phyloP scores from a whole-genome alignment of 2,329 filamentous ascomycete genomes.

The Neopestalotiopsis sp. region DNA sequence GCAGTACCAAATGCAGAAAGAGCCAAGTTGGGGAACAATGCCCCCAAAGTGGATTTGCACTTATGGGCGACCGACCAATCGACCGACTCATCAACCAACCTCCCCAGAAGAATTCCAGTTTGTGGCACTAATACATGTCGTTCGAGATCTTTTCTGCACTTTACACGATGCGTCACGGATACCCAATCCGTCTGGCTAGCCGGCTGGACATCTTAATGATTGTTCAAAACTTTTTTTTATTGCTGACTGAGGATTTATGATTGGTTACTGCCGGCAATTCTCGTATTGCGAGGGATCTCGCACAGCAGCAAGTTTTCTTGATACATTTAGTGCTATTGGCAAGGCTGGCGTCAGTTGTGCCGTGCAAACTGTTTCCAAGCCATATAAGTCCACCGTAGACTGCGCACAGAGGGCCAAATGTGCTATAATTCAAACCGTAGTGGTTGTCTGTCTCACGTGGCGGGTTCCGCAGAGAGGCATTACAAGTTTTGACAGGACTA shows the following conservation, averaged over 20 bases:
- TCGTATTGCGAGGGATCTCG: not conserved
- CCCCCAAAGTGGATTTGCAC: not conserved
- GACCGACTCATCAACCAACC: not conserved
- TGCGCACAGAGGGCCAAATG: not conserved
- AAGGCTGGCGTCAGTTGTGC: not conserved
- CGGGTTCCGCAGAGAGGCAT: not conserved
- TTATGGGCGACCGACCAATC: not conserved
- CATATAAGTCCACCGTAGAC: not conserved
- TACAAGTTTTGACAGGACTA: not conserved
- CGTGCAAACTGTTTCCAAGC: not conserved
- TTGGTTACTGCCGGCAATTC: not conserved
- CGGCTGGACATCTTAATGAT: too few relatives aligned
- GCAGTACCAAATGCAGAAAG: not conserved
- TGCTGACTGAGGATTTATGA: not conserved
- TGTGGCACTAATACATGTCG: not conserved
- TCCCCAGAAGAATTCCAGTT: not conserved
- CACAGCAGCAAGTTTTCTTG: not conserved
- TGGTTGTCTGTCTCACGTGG: not conserved
- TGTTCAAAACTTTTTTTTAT: too few relatives aligned
- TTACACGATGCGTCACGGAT: too few relatives aligned
- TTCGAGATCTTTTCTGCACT: not conserved
- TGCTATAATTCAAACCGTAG: not conserved
- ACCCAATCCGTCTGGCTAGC: too few relatives aligned
- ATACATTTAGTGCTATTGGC: not conserved
- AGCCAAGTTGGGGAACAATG: not conserved